Base-by-base conservation (phyloP, 371 early-diverging fungal species). In the Syncephalis fuscata region DNA sequence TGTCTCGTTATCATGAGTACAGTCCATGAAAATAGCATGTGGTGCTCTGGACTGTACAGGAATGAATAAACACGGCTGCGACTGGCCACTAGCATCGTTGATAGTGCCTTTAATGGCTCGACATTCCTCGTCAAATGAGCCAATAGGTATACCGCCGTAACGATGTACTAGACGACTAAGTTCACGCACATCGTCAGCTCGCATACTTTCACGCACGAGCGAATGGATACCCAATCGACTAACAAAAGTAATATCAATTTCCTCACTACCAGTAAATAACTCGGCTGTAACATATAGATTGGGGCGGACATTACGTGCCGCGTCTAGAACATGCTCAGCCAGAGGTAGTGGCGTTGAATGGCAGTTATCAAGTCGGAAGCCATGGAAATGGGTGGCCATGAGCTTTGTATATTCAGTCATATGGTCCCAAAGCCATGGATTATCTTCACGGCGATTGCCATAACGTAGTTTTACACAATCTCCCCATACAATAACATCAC, bases 401-500 rank as follows among this genome's bases (percentile, higher is more conserved):
- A 70, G 74, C 44, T 78, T 65, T 0, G 96, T 94, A 61, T 97
- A 97, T 37, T 67, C 66, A 16, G 64, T 68, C 85, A 88, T 88
- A 48, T 93, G 91, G 17, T 81, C 67, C 96, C 96, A 97, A 26
- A 97, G 68, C 89, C 90, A 95, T 21, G 92, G 92, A 36, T 80
- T 88, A 54, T 92, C 92, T 24, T 76, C 74, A 2, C 83, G 84
- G 5, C 64, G 53, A 20, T 73, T 57, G 25, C 98, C 98, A 57
- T 92, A 97, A 21, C 91, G 80, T 44, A 97, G 73, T 55, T 97
- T 97, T 22, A 93, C 94, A 65, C 98, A 97, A 60, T 97, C 98
- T n/a, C 95, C 92, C 98, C 98, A 97, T 15, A 88, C 75, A 58
- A 97, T 95, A 19, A 97, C 84, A 54, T 93, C 88, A 46, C 95